Base-by-base conservation (phyloP, 257 asterid genomes). In the Ajuga chamaepitys region DNA sequence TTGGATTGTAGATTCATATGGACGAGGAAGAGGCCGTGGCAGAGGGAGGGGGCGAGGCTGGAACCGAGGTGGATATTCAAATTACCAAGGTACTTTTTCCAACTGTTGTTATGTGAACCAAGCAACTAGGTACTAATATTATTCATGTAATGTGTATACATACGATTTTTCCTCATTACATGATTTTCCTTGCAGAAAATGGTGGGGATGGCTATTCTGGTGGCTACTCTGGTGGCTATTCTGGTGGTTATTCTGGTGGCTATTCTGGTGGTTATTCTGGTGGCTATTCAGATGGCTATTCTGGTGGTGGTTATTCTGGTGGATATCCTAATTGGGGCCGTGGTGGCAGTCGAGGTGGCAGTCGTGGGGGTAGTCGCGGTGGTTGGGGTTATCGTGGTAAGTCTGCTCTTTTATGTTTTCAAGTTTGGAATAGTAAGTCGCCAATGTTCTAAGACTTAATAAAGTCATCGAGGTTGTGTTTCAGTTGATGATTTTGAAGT, bases 21-120 rank as follows among this genome's bases (percentile, higher is more conserved):
- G 82, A 54, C 84, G 87, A 67, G 96, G 96, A 48, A 75, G 95
- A 40, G 96, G 91, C 74, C 89, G 94, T 79, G 97, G 96, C 58
- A 81, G 95, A 74, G 98, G 93, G 32, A 85, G 97, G 70, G 98
- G 95, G 4, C 82, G 85, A 46, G 95, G 95, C 75, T 93, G 89
- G 94, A 83, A 77, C 84, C 83, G 94, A 79, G 97, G 94, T 77
- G 96, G 95, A 76, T 85, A 86, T 71, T 74, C 78, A 58, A 86
- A 89, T 77, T 74, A 78, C 74, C 75, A 67, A 61, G 83, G 83
- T 78, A 69, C 63, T 45, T 4, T 16, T 42, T 30, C 28, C 53
- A 68, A 35, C 68, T 50, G 17, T 46, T 17, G 35, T 28, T 52
- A 28, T 61, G n/a, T 17, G 11, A 50, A 48, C 32, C 46, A 6